Evolutionary conservation across 2,329 filamentous ascomycete genomes (phyloP), one percentile per base, ranked within the genome.

Genomic region (Cladosporium sp.): DNA sequence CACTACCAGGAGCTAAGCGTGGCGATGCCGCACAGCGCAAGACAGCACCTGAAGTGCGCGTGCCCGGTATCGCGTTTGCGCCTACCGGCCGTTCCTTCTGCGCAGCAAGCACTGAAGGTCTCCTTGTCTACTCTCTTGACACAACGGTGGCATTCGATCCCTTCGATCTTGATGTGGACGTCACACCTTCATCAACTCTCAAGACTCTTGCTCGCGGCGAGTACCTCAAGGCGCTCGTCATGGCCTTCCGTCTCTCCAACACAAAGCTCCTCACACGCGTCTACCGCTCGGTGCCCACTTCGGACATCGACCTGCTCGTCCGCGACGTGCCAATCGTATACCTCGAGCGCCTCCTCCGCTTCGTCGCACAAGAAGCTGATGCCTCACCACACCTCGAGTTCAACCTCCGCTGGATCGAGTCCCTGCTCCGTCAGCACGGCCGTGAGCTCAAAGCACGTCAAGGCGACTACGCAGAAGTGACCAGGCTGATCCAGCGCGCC

Each of bases 241-340:
- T 99, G 95, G 91, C 93, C 1, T 99, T 99, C 84, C 90, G 96
- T 6, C 88, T 99, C 66, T 97, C 97, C 80, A 92, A 96, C 77
- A 85, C 88, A 4, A 87, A 88, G 26, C 84, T 99, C 57, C 88
- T 97, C 68, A 90, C 91, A 72, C 88, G 88, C 64, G 92, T 97
- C 21, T 98, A 97, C 80, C 90, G 96, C 79, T 86, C 87, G 2
- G 90, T 94, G 28, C 93, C 95, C 1, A 84, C 90, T 51, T 79
- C 83, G 2, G 90, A 94, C 70, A 91, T 98, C 57, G 75, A 86
- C 0, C 86, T 96, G 10, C 88, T 96, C 0, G 91, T 96, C 28
- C 88, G 87, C 62, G 87, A 90, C 36, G 81, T 97, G 44, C 95
- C 95, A 0, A 85, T 86, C 0, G 91, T 97, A 32, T 99, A 99